Base-by-base conservation (phyloP, 345 rosid species). In the Excoecaria cochinchinensis region DNA sequence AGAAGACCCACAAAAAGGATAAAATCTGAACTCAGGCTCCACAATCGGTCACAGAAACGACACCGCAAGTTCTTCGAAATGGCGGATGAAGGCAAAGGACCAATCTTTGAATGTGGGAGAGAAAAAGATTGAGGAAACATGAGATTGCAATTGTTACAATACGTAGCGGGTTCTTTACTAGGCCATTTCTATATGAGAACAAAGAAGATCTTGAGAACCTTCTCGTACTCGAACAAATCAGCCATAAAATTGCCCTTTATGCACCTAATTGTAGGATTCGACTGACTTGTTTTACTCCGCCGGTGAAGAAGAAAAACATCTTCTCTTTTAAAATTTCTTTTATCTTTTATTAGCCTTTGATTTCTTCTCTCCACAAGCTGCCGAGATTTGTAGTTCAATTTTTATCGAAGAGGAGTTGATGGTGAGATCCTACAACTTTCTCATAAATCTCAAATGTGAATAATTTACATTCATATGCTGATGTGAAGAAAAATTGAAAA, bases 101-200 rank as follows among this genome's bases (percentile, higher is more conserved):
- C 21, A 47, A 59, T 56, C 47, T 42, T 55, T 25, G 84, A 74
- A 8, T 67, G 17, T 10, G 83, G 77, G n/a, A 22, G 24, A 31
- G 90, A 76, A 16, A 82, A 64, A 38, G 84, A 72, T 22, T 69
- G 85, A 12, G 95, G 97, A 75, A 88, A 92, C 72, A n/a, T n/a
- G n/a, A n/a, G n/a, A n/a, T n/a, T n/a, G n/a, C n/a, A n/a, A n/a
- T n/a, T n/a, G n/a, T 71, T 69, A 78, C 99, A 92, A 74, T 86
- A 74, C 77, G 90, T 42, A 21, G 86, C 74, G 31, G 88, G 91
- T 0, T 90, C 90, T 72, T 90, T 88, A 0, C 84, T 95, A 0
- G 94, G 95, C 95, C 97, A 92, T 76, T 80, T 90, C 97, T 97
- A 92, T 50, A 89, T 90, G 11, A 97, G 94, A 70, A 95, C 81